Percentiles rank a stretch among this genome's conserved stretches.
Conservation (phyloP, 495 filamentous ascomycete species). For the Pseudomonodictys pantanalensis region DNA sequence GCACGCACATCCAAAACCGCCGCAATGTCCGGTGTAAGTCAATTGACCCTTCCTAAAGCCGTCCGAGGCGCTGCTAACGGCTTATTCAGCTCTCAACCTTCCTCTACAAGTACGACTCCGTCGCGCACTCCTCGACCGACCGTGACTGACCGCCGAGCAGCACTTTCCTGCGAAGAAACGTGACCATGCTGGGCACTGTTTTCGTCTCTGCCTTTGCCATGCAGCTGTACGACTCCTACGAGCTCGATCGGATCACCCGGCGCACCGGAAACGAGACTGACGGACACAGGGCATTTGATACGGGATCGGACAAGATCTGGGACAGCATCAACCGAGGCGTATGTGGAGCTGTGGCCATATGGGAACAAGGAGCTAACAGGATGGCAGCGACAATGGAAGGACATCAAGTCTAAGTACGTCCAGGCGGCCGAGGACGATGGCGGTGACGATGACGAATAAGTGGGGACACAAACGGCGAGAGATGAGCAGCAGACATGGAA, state of each 20-base stretch:
- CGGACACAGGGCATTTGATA: slow-evolving; percentile 67
- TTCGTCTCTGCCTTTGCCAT: slow-evolving; percentile 87
- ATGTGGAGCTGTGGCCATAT: slow-evolving; percentile 43
- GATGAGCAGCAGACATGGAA: background rate
- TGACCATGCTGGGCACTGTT: slow-evolving; percentile 77
- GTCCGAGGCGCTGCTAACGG: slow-evolving; percentile 33
- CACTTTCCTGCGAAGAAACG: slow-evolving; percentile 78
- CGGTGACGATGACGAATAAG: slow-evolving; percentile 41
- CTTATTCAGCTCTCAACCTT: slow-evolving; percentile 52
- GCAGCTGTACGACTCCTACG: slow-evolving; percentile 69
- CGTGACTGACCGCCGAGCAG: slow-evolving; percentile 50
- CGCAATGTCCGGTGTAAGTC: slow-evolving; percentile 57
- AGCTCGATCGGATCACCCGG: background rate
- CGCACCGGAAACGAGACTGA: slow-evolving; percentile 16
- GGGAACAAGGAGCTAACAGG: slow-evolving; percentile 37
- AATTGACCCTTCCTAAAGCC: slow-evolving; percentile 8
- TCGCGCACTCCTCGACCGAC: slow-evolving; percentile 8
- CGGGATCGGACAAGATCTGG: slow-evolving; percentile 76
- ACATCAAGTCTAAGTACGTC: slow-evolving; percentile 87
- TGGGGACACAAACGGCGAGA: background rate
- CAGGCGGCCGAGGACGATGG: slow-evolving; percentile 63
- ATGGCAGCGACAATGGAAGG: slow-evolving; percentile 96
- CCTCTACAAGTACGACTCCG: slow-evolving; percentile 78
- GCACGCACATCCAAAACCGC: background rate
- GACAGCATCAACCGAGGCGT: slow-evolving; percentile 85